phyloP scores from a whole-genome alignment of 352 stramenopile genomes.

The Thalassiosira gravida region DNA sequence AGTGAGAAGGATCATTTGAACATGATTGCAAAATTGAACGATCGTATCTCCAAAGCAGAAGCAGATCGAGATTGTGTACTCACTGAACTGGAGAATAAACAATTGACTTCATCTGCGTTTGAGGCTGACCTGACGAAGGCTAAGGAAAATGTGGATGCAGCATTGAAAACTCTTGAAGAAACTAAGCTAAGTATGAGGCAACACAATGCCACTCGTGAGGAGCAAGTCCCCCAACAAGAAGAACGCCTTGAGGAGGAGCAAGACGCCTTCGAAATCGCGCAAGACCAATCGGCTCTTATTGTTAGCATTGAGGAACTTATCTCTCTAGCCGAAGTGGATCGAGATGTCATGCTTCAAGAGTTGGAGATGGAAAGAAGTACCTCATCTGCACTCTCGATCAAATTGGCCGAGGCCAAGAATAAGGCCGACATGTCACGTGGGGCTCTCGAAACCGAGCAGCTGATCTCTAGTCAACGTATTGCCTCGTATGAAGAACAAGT shows the following conservation, averaged over 20 bases:
- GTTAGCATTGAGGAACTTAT: not conserved
- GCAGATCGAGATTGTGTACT: constrained; percentile 5
- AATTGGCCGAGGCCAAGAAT: constrained; percentile 17
- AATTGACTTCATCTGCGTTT: not conserved
- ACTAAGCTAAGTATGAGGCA: constrained; percentile 17
- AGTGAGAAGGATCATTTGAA: constrained; percentile 11
- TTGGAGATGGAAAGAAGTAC: not conserved
- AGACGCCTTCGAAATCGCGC: not conserved
- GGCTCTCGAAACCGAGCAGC: constrained; percentile 27
- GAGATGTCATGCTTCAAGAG: not conserved
- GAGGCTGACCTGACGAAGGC: constrained; percentile 17
- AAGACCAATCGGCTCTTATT: not conserved
- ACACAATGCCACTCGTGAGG: not conserved
- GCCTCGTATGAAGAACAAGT: not conserved
- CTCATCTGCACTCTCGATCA: not conserved
- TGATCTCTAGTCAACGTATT: constrained; percentile 10
- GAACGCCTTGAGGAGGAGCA: not conserved
- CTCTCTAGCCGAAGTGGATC: not conserved
- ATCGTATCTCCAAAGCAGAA: constrained; percentile 5
- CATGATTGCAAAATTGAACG: constrained; percentile 15
- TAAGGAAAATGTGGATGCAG: constrained; percentile 15
- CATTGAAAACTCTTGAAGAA: constrained; percentile 23
- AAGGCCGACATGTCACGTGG: constrained; percentile 11
- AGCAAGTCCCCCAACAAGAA: constrained; percentile 7
- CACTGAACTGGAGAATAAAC: not conserved